Evolutionary conservation across 305 asterid species (phyloP).

Genomic region (Plantago lanceolata): DNA sequence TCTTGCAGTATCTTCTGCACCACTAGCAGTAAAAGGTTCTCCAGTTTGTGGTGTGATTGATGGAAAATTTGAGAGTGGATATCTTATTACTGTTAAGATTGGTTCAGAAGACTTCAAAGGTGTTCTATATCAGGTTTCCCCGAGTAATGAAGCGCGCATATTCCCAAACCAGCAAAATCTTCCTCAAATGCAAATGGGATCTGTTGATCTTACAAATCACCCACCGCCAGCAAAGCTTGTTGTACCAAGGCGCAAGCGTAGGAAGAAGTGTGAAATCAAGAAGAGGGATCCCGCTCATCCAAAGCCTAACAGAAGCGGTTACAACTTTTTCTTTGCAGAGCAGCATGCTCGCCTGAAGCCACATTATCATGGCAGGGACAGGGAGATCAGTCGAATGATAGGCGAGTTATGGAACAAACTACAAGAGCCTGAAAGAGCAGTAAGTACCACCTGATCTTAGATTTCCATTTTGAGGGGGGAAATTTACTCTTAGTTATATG

Average conservation of each 20-base stretch:
- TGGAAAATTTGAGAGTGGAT: conserved; percentile 84
- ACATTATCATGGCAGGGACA: conserved; percentile 58
- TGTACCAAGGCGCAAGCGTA: conserved; percentile 47
- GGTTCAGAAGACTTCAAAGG: conserved; percentile 76
- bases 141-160: conserved; percentile 23
- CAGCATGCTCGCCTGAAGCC: conserved; percentile 75
- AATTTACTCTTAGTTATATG: no score
- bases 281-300: conserved; percentile 79
- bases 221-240: conserved; percentile 30
- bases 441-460: conserved; percentile 25
- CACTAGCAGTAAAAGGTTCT: conserved; percentile 33
- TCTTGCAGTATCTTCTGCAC: conserved; percentile 19
- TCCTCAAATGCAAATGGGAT: conserved; percentile 22
- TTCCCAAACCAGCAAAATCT: conserved; percentile 21
- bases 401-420: conserved; percentile 83
- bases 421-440: conserved; percentile 53
- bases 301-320: conserved; percentile 80
- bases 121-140: conserved; percentile 55
- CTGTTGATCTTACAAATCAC: conserved; percentile 17
- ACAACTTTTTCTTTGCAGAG: conserved; percentile 83
- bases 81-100: conserved; percentile 64
- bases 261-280: conserved; percentile 66
- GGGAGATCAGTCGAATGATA: conserved; percentile 77
- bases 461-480: not conserved
- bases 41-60: conserved; percentile 69